phyloP scores from a whole-genome alignment of 2,329 filamentous ascomycete genomes.

The Apiospora phragmitis region DNA sequence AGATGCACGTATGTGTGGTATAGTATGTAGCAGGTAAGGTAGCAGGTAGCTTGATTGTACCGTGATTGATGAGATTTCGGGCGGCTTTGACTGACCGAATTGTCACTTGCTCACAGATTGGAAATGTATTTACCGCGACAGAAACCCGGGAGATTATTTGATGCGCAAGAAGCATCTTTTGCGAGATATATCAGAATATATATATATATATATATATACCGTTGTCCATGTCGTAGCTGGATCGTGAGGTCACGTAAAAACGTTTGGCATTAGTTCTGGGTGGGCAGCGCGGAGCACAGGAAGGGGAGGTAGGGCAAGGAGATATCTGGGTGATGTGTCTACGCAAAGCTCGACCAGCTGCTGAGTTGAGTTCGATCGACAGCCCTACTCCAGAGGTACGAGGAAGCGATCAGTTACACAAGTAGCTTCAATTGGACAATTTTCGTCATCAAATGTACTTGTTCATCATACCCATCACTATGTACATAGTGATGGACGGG shows the following conservation, averaged over 20 bases:
- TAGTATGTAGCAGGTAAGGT: neutral
- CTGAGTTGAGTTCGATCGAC: conserved; percentile 6
- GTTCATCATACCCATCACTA: neutral
- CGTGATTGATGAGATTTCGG: neutral
- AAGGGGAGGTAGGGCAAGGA: neutral
- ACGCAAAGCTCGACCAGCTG: neutral
- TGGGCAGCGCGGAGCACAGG: neutral
- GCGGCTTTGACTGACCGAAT: neutral
- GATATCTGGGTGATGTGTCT: neutral
- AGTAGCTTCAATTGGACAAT: neutral
- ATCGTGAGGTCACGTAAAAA: neutral
- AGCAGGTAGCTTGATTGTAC: neutral
- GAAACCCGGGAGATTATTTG: neutral
- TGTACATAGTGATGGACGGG: neutral
- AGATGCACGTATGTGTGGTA: neutral
- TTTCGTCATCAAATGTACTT: neutral
- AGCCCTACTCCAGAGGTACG: neutral
- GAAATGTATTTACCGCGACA: neutral
- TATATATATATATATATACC: too few species aligned
- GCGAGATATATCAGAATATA: too few species aligned
- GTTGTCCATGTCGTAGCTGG: neutral
- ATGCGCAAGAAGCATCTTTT: neutral
- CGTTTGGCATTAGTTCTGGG: neutral
- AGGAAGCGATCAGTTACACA: neutral
- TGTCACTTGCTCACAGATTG: neutral